Evolutionary conservation across 225 moss, liverwort and hornwort species (phyloP), one percentile per base, ranked within the genome.

Genomic region (Neckera pumila): DNA sequence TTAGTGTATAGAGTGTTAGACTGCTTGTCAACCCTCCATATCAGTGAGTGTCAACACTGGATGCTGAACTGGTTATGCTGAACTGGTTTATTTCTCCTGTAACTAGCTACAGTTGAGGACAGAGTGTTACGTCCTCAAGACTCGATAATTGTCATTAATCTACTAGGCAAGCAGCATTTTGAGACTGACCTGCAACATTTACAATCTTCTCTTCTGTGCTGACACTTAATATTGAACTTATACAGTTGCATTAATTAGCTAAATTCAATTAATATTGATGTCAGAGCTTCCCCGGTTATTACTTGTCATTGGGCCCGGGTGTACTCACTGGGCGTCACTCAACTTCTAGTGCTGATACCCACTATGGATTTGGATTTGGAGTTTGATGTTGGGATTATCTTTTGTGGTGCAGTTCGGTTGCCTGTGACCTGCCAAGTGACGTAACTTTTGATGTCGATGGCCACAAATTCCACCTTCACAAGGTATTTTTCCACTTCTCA

Each of bases 351-450:
- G 54, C 64, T 65, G 64, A 65, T 38, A 53, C 22, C 31, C 38
- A 69, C 34, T 34, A 45, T 61, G 71, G 61, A 45, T 26, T 77
- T 86, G 70, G 71, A 80, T 12, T 43, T 57, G 42, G n/a, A 76
- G 14, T 72, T 87, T 87, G 82, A 89, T 38, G 57, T 71, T 85
- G 25, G 18, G 34, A 63, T 49, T 84, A 27, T 59, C 8, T 67
- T 61, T 81, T 62, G 71, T 72, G 77, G 74, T 88, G 91, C 94
- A 97, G 97, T 87, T 94, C 91, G 54, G 95, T 95, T 72, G 94
- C 90, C 66, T 93, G 94, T 63, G 97, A 97, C 49, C 87, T 97
- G 66, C 91, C 94, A 25, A 97, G 96, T 86, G 97, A 97, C 82
- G 87, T 97, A 60, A 93, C 92, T 57, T 86, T 96, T 30, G 92